Percentiles rank a stretch among this genome's conserved stretches.
Conservation (phyloP, 2,329 filamentous ascomycete species). For the Epichloe gansuensis region DNA sequence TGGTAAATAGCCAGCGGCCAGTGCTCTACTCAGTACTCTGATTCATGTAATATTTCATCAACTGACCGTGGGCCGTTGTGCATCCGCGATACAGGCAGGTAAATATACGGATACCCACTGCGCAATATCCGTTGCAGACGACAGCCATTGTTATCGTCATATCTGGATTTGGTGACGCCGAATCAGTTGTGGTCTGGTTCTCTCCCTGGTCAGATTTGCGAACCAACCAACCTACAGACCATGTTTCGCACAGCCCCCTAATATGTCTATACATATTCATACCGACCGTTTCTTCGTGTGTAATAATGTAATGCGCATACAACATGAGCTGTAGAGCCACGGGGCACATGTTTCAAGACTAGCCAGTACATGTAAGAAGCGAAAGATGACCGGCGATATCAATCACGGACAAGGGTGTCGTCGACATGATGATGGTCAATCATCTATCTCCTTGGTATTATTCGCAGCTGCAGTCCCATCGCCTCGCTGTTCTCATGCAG, state of each 20-base stretch:
- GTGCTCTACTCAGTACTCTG: neutral
- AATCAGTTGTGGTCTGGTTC: too few relatives aligned
- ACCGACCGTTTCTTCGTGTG: neutral
- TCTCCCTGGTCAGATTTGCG: neutral
- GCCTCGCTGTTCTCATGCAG: neutral
- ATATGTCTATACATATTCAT: too few relatives aligned
- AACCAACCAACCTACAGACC: neutral
- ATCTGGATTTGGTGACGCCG: too few relatives aligned
- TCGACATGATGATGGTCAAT: neutral
- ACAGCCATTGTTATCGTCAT: neutral
- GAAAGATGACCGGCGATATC: neutral
- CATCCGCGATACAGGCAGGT: constrained; percentile 3
- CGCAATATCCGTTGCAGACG: neutral
- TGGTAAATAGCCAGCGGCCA: too few relatives aligned
- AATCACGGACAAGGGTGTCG: neutral
- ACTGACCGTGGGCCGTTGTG: neutral
- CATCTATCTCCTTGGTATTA: neutral
- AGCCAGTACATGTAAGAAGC: neutral
- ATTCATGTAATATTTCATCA: neutral
- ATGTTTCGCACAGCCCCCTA: too few relatives aligned
- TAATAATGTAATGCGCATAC: neutral
- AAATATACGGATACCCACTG: neutral
- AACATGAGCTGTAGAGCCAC: neutral
- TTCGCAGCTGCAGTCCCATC: neutral
- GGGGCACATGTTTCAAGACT: neutral